Base-by-base conservation (phyloP, 768 basidiomycete species). In the Coprinopsis marcescibilis region DNA sequence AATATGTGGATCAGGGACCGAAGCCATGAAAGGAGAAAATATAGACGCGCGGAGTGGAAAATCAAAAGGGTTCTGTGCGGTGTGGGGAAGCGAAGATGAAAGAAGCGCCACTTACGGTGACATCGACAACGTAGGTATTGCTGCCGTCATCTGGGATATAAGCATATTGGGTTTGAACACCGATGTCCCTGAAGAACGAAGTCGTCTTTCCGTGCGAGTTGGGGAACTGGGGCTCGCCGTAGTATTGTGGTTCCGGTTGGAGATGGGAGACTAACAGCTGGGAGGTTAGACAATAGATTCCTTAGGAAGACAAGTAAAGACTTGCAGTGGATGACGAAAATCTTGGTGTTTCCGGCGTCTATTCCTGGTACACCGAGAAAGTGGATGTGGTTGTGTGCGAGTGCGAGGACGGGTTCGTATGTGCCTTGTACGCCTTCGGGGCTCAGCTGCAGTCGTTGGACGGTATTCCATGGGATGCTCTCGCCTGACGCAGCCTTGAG, bases 311-410 rank as follows among this genome's bases (percentile, higher is more conserved):
- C 14, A 2, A 3, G 34, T 23, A 36, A 17, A 36, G 24, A 67
- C 81, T 55, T 57, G 80, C 82, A 89, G 62, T 89, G 86, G 50
- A 89, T 81, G 33, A 89, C 83, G 48, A 84, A 89, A 48, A 89
- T 78, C 41, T 77, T 65, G 10, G 78, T 79, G 13, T 71, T 71
- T 13, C 85, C 86, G 6, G 76, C 72, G 29, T 72, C 43, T 12
- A 73, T 66, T 33, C 68, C 70, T 11, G 83, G 81, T 3, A 82
- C 77, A 50, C 83, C 68, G 15, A 87, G 65, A 70, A 85, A 85
- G 58, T 80, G 76, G 49, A 89, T 65, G 58, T 89, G 86, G 60
- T 89, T 89, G 52, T 82, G 77, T 4, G 83, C 84, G 30, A 84
- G 64, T 2, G 81, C 83, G 73, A 83, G 80, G 44, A 78, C 76